Conservation (phyloP, 106 monocot genomes). For the Apostasia ramifera region DNA sequence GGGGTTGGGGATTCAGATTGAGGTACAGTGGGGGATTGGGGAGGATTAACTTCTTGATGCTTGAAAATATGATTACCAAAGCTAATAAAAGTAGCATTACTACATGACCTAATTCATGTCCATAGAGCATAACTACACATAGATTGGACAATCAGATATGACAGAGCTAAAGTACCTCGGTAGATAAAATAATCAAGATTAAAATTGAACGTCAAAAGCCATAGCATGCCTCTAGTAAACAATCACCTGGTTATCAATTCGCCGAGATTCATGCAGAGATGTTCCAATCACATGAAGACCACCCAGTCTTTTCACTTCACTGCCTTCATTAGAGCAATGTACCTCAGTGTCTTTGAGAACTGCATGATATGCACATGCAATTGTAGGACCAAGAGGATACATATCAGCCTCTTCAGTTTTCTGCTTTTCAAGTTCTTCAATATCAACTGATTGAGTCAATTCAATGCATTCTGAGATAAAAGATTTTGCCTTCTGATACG, state of each 20-base stretch:
- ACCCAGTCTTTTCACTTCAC: slow-evolving; percentile 82
- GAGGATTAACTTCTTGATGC: no score
- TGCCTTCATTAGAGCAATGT: slow-evolving; percentile 74
- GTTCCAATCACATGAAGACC: slow-evolving; percentile 99
- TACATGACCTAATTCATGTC: no score
- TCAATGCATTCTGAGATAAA: slow-evolving; percentile 73
- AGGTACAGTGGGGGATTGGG: no score
- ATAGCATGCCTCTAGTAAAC: background rate
- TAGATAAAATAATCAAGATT: background rate
- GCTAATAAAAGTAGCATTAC: no score
- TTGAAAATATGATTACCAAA: no score
- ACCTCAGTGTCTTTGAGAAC: slow-evolving; percentile 83
- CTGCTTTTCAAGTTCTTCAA: slow-evolving; percentile 52
- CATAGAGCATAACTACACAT: no score
- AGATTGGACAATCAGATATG: no score
- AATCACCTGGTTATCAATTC: slow-evolving; percentile 96
- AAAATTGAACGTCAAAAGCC: background rate
- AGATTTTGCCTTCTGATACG: slow-evolving; percentile 68
- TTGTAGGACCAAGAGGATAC: slow-evolving; percentile 53
- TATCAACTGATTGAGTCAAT: slow-evolving; percentile 62
- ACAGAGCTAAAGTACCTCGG: no score
- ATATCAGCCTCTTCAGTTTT: slow-evolving; percentile 52
- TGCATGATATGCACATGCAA: slow-evolving; percentile 65
- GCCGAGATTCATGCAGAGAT: slow-evolving; percentile 93
- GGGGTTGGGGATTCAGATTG: no score